A percentile compares a stretch with the other conserved stretches of the same genome.
phyloP scores from a whole-genome alignment of 1,284 basidiomycete genomes.

The Naganishia liquefaciens region DNA sequence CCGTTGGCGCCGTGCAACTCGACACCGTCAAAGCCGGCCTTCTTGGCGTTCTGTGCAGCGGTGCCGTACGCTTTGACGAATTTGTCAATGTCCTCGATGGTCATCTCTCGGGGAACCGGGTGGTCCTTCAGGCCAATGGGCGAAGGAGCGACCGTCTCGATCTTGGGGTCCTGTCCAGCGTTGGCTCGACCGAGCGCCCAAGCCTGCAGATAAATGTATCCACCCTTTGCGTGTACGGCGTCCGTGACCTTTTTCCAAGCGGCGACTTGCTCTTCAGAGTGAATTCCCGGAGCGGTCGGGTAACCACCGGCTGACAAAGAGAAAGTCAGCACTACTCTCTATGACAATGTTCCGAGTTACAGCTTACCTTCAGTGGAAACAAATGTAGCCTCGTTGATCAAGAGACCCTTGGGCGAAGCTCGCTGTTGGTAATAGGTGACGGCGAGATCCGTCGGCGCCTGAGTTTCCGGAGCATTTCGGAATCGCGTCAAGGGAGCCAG shows the following conservation, averaged over 20 bases:
- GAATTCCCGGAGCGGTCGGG: slow-evolving; percentile 40
- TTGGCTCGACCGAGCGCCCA: slow-evolving; percentile 58
- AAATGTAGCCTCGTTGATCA: slow-evolving; percentile 49
- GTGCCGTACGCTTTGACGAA: slow-evolving; percentile 57
- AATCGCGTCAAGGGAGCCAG: slow-evolving; percentile 51
- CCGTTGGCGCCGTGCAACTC: slow-evolving; percentile 59
- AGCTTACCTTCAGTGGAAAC: slow-evolving; percentile 35
- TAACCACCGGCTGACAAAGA: slow-evolving; percentile 35
- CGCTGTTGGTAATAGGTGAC: slow-evolving; percentile 50
- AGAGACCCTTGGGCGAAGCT: slow-evolving; percentile 46
- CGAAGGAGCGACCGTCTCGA: slow-evolving; percentile 53
- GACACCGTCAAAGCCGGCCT: slow-evolving; percentile 67
- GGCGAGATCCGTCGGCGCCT: slow-evolving; percentile 40
- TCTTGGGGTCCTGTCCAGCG: slow-evolving; percentile 41
- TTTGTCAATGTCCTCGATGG: slow-evolving; percentile 46
- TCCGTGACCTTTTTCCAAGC: slow-evolving; percentile 52
- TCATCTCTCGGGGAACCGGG: slow-evolving; percentile 35
- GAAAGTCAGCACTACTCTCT: not conserved
- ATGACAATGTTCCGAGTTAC: not conserved
- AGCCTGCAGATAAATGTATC: slow-evolving; percentile 58
- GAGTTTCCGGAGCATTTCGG: slow-evolving; percentile 37
- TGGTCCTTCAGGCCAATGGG: slow-evolving; percentile 32
- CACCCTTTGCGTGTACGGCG: slow-evolving; percentile 57
- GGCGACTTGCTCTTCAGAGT: slow-evolving; percentile 41
- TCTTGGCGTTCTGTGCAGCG: slow-evolving; percentile 60